Conservation (phyloP, 805 yeast species). For the Hanseniaspora pseudoguilliermondii region DNA sequence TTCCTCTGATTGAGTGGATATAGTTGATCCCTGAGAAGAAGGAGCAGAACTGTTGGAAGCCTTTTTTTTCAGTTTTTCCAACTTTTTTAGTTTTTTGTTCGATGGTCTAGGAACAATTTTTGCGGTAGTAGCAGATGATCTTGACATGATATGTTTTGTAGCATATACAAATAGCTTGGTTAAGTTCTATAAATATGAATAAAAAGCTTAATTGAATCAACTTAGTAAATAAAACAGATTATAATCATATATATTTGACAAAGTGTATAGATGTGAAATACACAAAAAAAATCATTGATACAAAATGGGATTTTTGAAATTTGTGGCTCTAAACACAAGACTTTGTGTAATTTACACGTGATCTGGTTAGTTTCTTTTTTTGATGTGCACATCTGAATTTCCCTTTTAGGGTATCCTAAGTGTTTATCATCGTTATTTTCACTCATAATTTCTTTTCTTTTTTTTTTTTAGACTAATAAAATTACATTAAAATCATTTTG, state of each 20-base stretch:
- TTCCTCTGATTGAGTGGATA: background rate
- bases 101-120: slow-evolving; percentile 1
- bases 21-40: background rate
- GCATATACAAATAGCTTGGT: background rate
- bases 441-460: background rate
- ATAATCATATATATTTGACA: no score
- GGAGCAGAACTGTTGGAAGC: background rate
- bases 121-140: background rate
- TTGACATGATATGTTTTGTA: background rate
- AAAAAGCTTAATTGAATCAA: no score
- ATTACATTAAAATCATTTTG: background rate
- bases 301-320: no score
- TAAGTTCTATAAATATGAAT: no score
- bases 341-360: no score
- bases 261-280: no score
- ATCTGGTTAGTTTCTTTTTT: no score
- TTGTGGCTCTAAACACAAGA: no score
- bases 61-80: slow-evolving; percentile 1
- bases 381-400: no score
- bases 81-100: slow-evolving; percentile 1
- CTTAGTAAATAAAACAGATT: no score
- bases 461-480: background rate
- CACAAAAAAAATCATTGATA: no score
- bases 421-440: background rate
- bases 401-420: background rate